A percentile compares a stretch with the other conserved stretches of the same genome.
These are phyloP conservation scores for Bipolaris gigantea DNA, from an alignment of 2,329 filamentous ascomycete genomes.

Conservation along the genomic window DNA sequence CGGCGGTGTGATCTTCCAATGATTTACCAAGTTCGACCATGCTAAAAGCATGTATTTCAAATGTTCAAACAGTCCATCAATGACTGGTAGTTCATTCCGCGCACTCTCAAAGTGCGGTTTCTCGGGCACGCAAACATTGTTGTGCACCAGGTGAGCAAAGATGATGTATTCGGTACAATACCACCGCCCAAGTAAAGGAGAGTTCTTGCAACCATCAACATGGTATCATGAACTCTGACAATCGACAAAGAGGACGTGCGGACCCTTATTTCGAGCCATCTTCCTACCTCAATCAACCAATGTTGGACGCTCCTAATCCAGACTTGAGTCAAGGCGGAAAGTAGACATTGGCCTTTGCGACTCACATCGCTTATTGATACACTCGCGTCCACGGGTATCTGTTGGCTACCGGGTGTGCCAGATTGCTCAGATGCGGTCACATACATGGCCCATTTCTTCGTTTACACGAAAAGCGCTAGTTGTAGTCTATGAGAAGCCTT, in stretches of 20 bases:
- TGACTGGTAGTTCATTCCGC: background rate
- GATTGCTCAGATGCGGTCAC: background rate
- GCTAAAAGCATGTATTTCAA: background rate
- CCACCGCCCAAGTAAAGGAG: background rate
- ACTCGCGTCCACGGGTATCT: background rate
- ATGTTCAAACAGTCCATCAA: background rate
- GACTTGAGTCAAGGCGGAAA: background rate
- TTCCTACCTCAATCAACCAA: background rate
- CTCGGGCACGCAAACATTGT: background rate
- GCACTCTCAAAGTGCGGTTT: background rate
- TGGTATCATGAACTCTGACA: background rate
- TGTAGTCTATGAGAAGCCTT: background rate
- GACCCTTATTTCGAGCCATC: background rate
- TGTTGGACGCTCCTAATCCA: background rate
- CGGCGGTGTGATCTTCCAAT: background rate
- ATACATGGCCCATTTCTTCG: background rate
- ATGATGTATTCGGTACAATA: background rate
- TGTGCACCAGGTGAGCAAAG: background rate
- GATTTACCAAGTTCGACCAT: background rate
- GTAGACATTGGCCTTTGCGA: background rate
- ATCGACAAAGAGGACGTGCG: background rate
- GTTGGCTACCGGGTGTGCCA: background rate
- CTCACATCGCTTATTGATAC: background rate
- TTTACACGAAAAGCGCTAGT: background rate
- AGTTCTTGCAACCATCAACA: background rate